Base-by-base conservation (phyloP, 192 early-diverging fungal genomes). In the Polychytrium aggregatum region DNA sequence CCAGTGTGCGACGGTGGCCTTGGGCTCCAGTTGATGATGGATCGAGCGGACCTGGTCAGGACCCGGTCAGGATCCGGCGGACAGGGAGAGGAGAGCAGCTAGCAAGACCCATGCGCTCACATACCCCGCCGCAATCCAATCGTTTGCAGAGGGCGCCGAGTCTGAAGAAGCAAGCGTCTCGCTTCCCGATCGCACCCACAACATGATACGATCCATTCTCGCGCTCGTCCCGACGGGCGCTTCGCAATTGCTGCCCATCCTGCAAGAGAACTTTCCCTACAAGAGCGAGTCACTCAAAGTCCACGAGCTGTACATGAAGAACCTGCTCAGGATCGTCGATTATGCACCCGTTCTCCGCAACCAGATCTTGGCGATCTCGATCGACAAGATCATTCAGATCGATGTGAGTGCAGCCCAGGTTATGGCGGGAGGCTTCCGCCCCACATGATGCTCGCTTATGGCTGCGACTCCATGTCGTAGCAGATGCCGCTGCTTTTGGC, bases 311-410 rank as follows among this genome's bases (percentile, higher is more conserved):
- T 92, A 82, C 59, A 60, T 90, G 27, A 80, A 82, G 44, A 92
- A 88, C 53, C 55, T 87, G 22, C 57, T 96, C 25, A 56, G 71
- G 28, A 64, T 91, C 9, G 44, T 85, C 0, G 79, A 84, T 8
- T 98, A 98, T 56, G 81, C 83, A 4, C 76, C 76, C 0, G 72
- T 78, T 0, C 57, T 96, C 21, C 64, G 82, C 26, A 63, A 71
- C 37, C 77, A 86, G 44, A 59, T 94, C 18, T 66, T 93, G 21
- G 61, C 68, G 18, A 62, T 95, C 17, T 67, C 86, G 1, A 62
- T 98, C 21, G 89, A 95, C 35, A 68, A 79, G n/a, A 68, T 88
- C 5, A 74, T 93, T 6, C 82, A 91, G 46, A 81, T 98, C 36
- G 94, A 98, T 59, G 92, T 86, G 44, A 48, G 56, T 52, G 21